Evolutionary conservation across 345 rosid genomes (phyloP), one percentile per base, ranked within the genome.

Genomic region (Zanthoxylum bungeanum): DNA sequence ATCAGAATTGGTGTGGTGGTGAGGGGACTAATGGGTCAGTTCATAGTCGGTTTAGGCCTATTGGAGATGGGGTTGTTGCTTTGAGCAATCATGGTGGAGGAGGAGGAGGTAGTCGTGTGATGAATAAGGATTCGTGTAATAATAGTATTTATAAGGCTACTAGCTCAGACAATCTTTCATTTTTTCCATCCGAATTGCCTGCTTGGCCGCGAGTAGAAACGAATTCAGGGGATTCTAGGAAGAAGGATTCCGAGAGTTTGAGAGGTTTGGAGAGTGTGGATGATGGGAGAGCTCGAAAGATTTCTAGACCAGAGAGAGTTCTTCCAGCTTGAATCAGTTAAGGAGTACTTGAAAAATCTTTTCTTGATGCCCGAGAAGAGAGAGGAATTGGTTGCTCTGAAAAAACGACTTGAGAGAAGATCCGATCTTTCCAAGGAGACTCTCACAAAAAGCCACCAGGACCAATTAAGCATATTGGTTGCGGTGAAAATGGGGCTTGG

Each of bases 1-100:
- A 92, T 53, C 93, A 86, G 28, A 75, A 88, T 84, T 95, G 98
- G 93, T 82, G 87, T 75, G 97, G 92, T 51, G 98, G 99, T 36
- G 99, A 95, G 77, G 99, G 99, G 68, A 92, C 99, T 58, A 95
- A 95, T 70, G 99, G 99, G 68, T 95, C 99, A 2, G 99, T 95
- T 56, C 99, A 95, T 36, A 92, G 98, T 76, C 77, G 99, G 75
- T 95, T 95, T 78, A 90, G 89, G 87, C 99, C 99, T 22, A 77
- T 95, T 72, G 97, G 93, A 21, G 96, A 95, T 74, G 88, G 93
- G 37, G 76, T 75, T 56, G 83, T 89, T 73, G 88, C 85, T 77
- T 75, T 90, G 68, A 77, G 79, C 72, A 80, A 73, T 70, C 78
- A 60, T 39, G 78, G 80, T 40, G 80, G 81, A 39, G 82, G 74